Evolutionary conservation across 2,329 filamentous ascomycete species (phyloP), one percentile per base, ranked within the genome.

Genomic region (Talaromyces verruculosus): DNA sequence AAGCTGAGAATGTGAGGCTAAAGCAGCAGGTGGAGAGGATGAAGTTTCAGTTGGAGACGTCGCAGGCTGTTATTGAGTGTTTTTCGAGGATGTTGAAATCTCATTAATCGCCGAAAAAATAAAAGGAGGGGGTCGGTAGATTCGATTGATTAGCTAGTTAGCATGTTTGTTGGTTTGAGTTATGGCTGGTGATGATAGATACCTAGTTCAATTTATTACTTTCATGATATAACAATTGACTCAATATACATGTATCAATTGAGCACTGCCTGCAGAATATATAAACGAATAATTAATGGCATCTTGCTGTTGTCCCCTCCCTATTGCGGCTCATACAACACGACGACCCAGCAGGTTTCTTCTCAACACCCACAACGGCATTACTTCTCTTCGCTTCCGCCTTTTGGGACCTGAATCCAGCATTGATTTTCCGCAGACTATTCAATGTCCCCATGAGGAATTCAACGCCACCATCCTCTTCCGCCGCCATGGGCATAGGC

Each of bases 381-480:
- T 28, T 45, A n/a, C n/a, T 45, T 1, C 37, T 30, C 13, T 47
- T 35, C 3, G 13, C 41, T 13, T 57, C 35, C 0, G 58, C 47
- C 25, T 51, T 67, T 17, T 55, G 66, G 2, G 35, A n/a, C 19
- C 68, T 71, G 35, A 82, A 77, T 1, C 78, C 80, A 0, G 73
- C 72, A 65, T 82, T 79, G 15, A 83, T 74, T 55, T 82, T 82
- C 41, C 80, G 76, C 33, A 83, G 67, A 8, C 80, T 80, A 33
- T 77, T 77, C n/a, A 81, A 76, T 0, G 79, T 81, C 60, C 82
- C 81, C 2, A 76, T 76, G 47, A 83, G 72, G 11, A 80, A 81
- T 1, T 60, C 65, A n/a, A 63, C 59, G 49, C 80, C 68, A 79
- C 77, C 0, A 78, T 77, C 65, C 78, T 76, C 5, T 78, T 77